These are phyloP conservation scores for Phytophthora melonis DNA, from an alignment of 352 stramenopile species.

Conservation along the genomic window DNA sequence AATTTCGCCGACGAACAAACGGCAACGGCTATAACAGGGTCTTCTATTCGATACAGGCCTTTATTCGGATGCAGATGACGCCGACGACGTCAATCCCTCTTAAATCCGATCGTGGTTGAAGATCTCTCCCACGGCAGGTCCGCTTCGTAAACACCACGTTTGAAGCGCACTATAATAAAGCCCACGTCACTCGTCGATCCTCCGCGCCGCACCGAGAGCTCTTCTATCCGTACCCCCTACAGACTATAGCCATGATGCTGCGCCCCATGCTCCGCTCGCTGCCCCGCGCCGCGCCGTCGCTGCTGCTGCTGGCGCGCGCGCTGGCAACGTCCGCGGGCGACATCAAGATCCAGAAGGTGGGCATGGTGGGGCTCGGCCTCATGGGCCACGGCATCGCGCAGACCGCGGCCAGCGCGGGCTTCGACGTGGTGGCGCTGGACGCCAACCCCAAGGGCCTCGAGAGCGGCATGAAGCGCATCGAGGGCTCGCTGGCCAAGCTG, in stretches of 20 bases:
- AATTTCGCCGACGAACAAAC: no score
- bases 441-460: constrained; percentile 78
- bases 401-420: constrained; percentile 87
- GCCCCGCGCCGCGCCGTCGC: constrained; percentile 22
- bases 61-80: no score
- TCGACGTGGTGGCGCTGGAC: constrained; percentile 87
- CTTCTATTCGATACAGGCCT: no score
- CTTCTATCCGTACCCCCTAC: no score
- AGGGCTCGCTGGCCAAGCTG: constrained; percentile 92
- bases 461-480: constrained; percentile 93
- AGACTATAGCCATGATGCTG: constrained; percentile 5
- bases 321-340: constrained; percentile 44
- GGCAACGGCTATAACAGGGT: no score
- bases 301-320: constrained; percentile 32
- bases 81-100: no score
- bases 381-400: constrained; percentile 99
- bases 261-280: constrained; percentile 16
- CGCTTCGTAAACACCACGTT: constrained; percentile 27
- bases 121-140: constrained; percentile 25
- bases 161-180: not conserved
- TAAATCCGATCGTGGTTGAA: constrained; percentile 7
- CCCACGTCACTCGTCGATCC: constrained; percentile 24
- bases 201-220: no score
- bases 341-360: constrained; percentile 86
- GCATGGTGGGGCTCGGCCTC: constrained; percentile 96